Evolutionary conservation across 2,329 filamentous ascomycete species (phyloP).

Genomic region (Fusarium caatingaense): DNA sequence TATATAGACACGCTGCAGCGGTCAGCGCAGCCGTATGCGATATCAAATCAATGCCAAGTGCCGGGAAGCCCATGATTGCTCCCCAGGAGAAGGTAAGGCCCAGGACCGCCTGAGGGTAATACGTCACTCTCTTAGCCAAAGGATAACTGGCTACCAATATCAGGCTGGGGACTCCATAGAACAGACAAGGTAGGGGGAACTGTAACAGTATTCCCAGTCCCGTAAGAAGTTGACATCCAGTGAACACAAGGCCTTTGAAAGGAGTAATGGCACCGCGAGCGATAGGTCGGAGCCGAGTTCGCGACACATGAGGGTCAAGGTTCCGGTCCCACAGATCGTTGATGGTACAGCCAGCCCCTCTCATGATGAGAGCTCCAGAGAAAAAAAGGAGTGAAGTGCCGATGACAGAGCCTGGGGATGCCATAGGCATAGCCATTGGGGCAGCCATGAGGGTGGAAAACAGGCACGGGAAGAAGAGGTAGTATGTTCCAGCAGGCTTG

Average conservation of each 20-base stretch:
- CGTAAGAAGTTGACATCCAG: constrained; percentile 77
- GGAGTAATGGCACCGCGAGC: constrained; percentile 82
- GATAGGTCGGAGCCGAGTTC: constrained; percentile 83
- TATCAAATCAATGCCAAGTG: constrained; percentile 81
- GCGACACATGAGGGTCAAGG: constrained; percentile 81
- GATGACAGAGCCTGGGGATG: constrained; percentile 69
- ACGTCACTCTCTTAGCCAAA: constrained; percentile 84
- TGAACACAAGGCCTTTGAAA: constrained; percentile 77
- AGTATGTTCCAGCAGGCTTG: constrained; percentile 84
- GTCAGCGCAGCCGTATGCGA: constrained; percentile 69
- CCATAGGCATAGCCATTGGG: constrained; percentile 71
- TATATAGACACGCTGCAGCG: constrained; percentile 77
- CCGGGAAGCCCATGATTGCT: constrained; percentile 87
- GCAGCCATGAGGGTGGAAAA: constrained; percentile 87
- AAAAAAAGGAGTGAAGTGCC: constrained; percentile 77
- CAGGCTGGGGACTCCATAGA: constrained; percentile 81
- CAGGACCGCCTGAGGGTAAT: constrained; percentile 87
- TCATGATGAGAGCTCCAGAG: constrained; percentile 83
- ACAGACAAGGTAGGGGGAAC: constrained; percentile 79
- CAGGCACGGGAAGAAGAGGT: constrained; percentile 86
- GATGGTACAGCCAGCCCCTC: constrained; percentile 87
- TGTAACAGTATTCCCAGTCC: constrained; percentile 81
- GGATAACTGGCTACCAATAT: constrained; percentile 81
- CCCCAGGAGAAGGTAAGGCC: constrained; percentile 92
- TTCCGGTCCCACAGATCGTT: constrained; percentile 93